Base-by-base conservation (phyloP, 352 stramenopile genomes). In the Phytophthora megakarya region DNA sequence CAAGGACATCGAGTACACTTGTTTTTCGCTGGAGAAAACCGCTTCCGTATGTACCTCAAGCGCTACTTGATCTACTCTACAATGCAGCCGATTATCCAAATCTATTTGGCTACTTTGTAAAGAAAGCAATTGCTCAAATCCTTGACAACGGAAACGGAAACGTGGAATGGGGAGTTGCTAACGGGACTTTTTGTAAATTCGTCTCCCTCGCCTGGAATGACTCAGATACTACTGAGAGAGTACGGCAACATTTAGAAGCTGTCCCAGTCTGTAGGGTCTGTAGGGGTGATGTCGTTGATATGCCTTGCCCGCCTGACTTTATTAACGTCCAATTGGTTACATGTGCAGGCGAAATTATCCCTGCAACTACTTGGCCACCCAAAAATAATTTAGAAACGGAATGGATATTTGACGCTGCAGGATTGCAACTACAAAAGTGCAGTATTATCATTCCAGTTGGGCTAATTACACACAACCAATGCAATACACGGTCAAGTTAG, bases 161-260 rank as follows among this genome's bases (percentile, higher is more conserved):
- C 8, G 38, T 45, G 18, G 38, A 45, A 13, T 45, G 38, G 38
- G 18, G 38, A 8, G 3, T 45, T 25, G 38, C 38, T 7, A 45
- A 45, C 38, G 38, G 38, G 6, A 45, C n/a, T 19, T 16, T 45
- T 8, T 45, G 38, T 12, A 45, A 28, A 8, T 19, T 45, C 18
- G 38, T 45, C n/a, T 45, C 38, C 7, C 38, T 45, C 6, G 38
- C 38, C n/a, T 45, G 38, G 38, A 13, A 45, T 45, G n/a, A 45
- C 16, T 3, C 25, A 19, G 25, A 6, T 15, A 13, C 4, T 45
- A 45, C 16, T 23, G 38, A 45, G 25, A 3, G n/a, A n/a, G 19
- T 45, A 11, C 16, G 3, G 0, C 35, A 42, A 6, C 35, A 45
- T 9, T 13, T 45, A 9, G 16, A 22, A 45, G 4, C 16, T 5